A percentile compares a stretch with the other conserved stretches of the same genome.
Conservation (phyloP, 2,329 filamentous ascomycete species). For the Nectriaceae sp. region DNA sequence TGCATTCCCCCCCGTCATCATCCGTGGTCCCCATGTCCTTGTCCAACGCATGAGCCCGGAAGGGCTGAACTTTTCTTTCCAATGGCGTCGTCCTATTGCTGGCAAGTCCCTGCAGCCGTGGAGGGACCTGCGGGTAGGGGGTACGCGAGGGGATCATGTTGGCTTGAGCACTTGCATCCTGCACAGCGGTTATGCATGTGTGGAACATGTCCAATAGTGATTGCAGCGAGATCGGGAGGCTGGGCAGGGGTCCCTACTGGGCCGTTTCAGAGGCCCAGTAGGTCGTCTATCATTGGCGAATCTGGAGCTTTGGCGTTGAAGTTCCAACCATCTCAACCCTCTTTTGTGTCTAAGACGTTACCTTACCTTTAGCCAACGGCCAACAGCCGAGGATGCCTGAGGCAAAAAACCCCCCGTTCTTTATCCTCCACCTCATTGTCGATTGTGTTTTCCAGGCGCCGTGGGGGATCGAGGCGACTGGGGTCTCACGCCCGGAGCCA, state of each 20-base stretch:
- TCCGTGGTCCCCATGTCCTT: slow-evolving; percentile 23
- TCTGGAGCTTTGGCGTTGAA: not conserved
- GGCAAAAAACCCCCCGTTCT: not conserved
- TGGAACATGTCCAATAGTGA: slow-evolving; percentile 37
- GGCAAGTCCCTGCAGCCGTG: slow-evolving; percentile 33
- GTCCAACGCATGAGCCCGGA: slow-evolving; percentile 19
- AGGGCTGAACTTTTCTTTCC: slow-evolving; percentile 26
- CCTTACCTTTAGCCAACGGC: no score
- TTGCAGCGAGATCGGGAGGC: slow-evolving; percentile 24
- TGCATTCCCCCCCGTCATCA: slow-evolving; percentile 24
- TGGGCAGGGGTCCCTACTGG: slow-evolving; percentile 28
- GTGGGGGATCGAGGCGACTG: not conserved
- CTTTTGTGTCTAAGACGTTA: not conserved
- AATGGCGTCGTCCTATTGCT: slow-evolving; percentile 9
- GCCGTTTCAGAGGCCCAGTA: slow-evolving; percentile 33
- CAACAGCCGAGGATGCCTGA: slow-evolving; percentile 17
- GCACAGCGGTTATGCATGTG: slow-evolving; percentile 44
- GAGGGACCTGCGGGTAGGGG: slow-evolving; percentile 22
- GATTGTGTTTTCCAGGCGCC: no score
- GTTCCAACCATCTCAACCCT: not conserved
- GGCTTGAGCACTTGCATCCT: slow-evolving; percentile 44
- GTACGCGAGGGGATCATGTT: slow-evolving; percentile 28
- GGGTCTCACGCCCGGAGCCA: no score
- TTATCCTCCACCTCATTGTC: not conserved
- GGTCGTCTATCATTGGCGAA: slow-evolving; percentile 18